Conservation (phyloP, 1,284 basidiomycete species). For the Agaricales sp. region DNA sequence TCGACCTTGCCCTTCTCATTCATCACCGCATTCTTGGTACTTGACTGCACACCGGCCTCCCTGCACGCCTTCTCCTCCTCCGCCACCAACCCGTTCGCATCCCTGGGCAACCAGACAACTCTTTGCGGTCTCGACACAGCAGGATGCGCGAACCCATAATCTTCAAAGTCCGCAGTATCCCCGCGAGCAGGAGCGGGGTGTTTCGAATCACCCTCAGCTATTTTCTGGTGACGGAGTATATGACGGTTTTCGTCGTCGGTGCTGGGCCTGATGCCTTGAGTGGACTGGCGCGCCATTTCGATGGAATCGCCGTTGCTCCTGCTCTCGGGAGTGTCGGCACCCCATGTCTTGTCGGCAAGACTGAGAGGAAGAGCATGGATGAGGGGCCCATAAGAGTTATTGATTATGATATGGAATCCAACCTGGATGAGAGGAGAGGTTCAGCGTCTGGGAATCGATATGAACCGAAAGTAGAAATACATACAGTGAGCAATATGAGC, state of each 20-base stretch:
- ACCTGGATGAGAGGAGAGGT: conserved; percentile 28
- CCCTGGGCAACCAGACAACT: conserved; percentile 73
- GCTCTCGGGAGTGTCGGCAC: conserved; percentile 16
- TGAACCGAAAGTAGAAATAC: conserved; percentile 20
- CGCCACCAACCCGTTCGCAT: conserved; percentile 54
- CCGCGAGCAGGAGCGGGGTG: neutral
- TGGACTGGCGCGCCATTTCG: conserved; percentile 5
- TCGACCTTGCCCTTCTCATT: conserved; percentile 62
- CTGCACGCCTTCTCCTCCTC: conserved; percentile 53
- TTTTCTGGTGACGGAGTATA: neutral
- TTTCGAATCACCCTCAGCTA: neutral
- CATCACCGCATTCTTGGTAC: conserved; percentile 48
- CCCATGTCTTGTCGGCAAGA: conserved; percentile 62
- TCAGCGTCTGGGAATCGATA: conserved; percentile 11
- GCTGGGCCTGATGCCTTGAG: neutral
- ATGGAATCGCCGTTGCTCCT: conserved; percentile 7
- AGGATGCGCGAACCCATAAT: conserved; percentile 73
- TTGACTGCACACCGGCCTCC: conserved; percentile 48
- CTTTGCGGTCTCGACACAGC: conserved; percentile 66
- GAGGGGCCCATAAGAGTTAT: conserved; percentile 61
- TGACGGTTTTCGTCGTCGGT: neutral
- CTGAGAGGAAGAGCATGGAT: conserved; percentile 63
- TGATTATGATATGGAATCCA: conserved; percentile 59
- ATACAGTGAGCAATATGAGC: conserved; percentile 70
- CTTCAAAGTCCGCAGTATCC: conserved; percentile 15